Evolutionary conservation across 345 rosid genomes (phyloP), one percentile per base, ranked within the genome.

Genomic region (Linum trigynum): DNA sequence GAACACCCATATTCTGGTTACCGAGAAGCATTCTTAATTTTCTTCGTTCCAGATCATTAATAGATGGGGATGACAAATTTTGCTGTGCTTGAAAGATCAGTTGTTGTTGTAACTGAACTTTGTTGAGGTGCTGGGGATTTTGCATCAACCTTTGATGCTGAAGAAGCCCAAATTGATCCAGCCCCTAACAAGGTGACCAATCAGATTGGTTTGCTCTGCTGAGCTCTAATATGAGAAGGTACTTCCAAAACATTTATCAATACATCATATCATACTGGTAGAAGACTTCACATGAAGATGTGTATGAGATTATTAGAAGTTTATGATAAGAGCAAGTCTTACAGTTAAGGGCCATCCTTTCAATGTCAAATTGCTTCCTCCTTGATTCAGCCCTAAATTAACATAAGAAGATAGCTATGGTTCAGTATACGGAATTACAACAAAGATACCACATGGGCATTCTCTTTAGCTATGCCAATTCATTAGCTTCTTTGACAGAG

Each of bases 311-410:
- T 2, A 57, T 37, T 64, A 9, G 38, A 45, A 50, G 0, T 16
- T 43, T 39, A 64, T 36, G 62, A 40, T 42, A 23, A 23, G 32
- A 16, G 45, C 37, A 42, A 50, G 60, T 69, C 84, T 67, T 72
- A 85, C 91, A 0, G 87, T 75, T 61, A 85, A 72, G 65, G 91
- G 91, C 91, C 87, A 83, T 68, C 91, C 87, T 75, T 83, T 85
- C 78, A 83, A 65, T 42, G 91, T 75, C 80, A 83, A 78, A 69
- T 69, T 80, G 77, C 78, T 74, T 41, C 80, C 84, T 45, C 78
- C 78, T 80, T 78, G 91, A 73, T 71, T 79, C 62, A 81, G 68
- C 55, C 86, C 91, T 85, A 39, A 11, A 55, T 55, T 35, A 57
- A 71, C 55, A 64, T 16, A 4, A 66, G 43, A 69, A 2, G 10